Evolutionary conservation across 2,329 filamentous ascomycete species (phyloP).

Genomic region (Colletotrichum tabaci): DNA sequence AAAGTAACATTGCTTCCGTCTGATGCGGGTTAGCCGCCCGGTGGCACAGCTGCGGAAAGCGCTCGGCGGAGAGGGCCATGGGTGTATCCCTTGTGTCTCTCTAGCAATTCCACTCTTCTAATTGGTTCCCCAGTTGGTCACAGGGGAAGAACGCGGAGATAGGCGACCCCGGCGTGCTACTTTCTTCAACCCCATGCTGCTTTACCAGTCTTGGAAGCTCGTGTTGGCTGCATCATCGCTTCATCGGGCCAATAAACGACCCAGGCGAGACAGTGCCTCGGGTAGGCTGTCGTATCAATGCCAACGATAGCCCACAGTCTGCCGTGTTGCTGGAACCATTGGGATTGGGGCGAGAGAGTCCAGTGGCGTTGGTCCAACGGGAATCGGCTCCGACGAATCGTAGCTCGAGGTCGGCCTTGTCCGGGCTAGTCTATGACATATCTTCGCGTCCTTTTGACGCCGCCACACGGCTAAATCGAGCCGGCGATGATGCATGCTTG

Average conservation of each 20-base stretch:
- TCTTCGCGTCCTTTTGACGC: not conserved
- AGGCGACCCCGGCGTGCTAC: not conserved
- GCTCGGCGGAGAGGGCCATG: not conserved
- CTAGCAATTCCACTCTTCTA: not conserved
- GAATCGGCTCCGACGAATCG: not conserved
- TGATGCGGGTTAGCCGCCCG: constrained; percentile 30
- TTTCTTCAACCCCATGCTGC: not conserved
- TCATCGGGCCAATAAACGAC: constrained; percentile 15
- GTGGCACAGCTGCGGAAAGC: constrained; percentile 12
- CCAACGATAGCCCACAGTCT: not conserved
- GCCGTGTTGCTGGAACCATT: not conserved
- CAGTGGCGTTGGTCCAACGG: not conserved
- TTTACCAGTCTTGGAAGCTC: constrained; percentile 6
- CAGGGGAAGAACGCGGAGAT: not conserved
- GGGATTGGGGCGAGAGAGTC: not conserved
- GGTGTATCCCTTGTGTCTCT: not conserved
- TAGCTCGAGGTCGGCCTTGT: not conserved
- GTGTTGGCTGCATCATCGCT: not conserved
- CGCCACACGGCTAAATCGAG: constrained; percentile 4
- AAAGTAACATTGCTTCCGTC: constrained; percentile 22
- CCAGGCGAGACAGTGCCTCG: constrained; percentile 18
- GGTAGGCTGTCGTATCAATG: constrained; percentile 6
- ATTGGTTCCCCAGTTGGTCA: constrained; percentile 8
- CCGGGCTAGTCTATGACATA: constrained; percentile 8
- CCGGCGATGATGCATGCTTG: not conserved